phyloP scores from a whole-genome alignment of 2,329 filamentous ascomycete species.

The Epichloe typhina region DNA sequence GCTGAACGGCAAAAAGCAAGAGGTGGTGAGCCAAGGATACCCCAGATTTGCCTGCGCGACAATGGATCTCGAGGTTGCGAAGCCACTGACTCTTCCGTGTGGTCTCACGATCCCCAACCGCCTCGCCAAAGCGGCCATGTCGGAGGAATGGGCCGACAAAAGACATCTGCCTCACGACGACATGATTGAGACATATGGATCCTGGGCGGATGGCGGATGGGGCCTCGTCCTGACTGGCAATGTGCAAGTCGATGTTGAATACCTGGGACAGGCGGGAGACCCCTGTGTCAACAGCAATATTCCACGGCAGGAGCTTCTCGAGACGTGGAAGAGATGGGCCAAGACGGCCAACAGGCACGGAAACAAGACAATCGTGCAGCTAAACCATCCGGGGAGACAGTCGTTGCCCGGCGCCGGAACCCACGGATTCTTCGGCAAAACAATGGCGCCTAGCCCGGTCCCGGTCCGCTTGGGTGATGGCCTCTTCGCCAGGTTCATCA shows the following conservation, averaged over 20 bases:
- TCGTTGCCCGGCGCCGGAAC: constrained; percentile 25
- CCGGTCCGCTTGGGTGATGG: constrained; percentile 27
- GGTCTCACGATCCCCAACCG: constrained; percentile 43
- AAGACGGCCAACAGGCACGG: constrained; percentile 16
- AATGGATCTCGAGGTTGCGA: constrained; percentile 4
- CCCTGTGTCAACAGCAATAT: constrained; percentile 19
- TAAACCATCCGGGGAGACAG: constrained; percentile 37
- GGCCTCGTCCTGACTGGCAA: constrained; percentile 39
- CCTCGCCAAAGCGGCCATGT: constrained; percentile 37
- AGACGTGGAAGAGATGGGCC: constrained; percentile 26
- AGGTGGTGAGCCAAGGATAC: background rate
- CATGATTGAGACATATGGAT: constrained; percentile 31
- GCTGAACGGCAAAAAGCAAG: background rate
- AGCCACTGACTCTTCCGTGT: constrained; percentile 37
- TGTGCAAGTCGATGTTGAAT: constrained; percentile 27
- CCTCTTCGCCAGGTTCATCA: constrained; percentile 19
- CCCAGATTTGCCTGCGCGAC: background rate
- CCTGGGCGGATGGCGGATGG: constrained; percentile 42
- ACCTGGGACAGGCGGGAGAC: constrained; percentile 24
- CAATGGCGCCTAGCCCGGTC: constrained; percentile 30
- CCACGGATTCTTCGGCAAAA: constrained; percentile 23
- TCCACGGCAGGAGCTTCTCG: constrained; percentile 15
- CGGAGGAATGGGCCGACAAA: constrained; percentile 28
- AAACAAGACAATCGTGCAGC: constrained; percentile 29
- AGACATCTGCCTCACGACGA: constrained; percentile 30